Conservation (phyloP, 2,329 filamentous ascomycete species). For the Botrytis cinerea region DNA sequence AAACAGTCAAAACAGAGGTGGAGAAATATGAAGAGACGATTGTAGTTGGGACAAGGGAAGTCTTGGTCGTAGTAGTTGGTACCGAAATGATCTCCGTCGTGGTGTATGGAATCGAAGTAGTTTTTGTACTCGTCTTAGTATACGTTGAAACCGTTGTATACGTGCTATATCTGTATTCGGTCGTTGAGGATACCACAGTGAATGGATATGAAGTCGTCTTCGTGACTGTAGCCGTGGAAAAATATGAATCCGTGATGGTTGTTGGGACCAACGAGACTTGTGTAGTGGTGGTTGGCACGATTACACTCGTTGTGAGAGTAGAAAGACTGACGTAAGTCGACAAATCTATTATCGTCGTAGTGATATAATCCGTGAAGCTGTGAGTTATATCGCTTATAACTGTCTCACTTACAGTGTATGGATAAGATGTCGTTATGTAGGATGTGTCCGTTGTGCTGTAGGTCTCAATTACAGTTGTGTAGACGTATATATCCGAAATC, state of each 20-base stretch:
- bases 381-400: conserved; percentile 12
- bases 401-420: conserved; percentile 18
- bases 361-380: conserved; percentile 13
- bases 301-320: conserved; percentile 7
- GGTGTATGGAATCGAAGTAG: conserved; percentile 10
- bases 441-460: conserved; percentile 9
- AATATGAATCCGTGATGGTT: conserved; percentile 4
- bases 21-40: neutral
- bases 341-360: neutral
- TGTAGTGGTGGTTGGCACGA: conserved; percentile 9
- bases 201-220: conserved; percentile 23
- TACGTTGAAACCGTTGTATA: conserved; percentile 28
- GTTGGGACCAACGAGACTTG: conserved; percentile 2
- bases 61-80: conserved; percentile 17
- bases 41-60: conserved; percentile 9
- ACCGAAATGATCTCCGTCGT: neutral
- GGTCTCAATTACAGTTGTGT: conserved; percentile 11
- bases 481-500: conserved; percentile 15
- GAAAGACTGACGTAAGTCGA: conserved; percentile 4
- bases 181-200: conserved; percentile 20
- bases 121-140: neutral
- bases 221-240: conserved; percentile 9
- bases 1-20: neutral
- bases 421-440: conserved; percentile 24
- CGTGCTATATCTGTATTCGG: conserved; percentile 28